Evolutionary conservation across 2,329 filamentous ascomycete genomes (phyloP).

Genomic region (Aspergillus sp.): DNA sequence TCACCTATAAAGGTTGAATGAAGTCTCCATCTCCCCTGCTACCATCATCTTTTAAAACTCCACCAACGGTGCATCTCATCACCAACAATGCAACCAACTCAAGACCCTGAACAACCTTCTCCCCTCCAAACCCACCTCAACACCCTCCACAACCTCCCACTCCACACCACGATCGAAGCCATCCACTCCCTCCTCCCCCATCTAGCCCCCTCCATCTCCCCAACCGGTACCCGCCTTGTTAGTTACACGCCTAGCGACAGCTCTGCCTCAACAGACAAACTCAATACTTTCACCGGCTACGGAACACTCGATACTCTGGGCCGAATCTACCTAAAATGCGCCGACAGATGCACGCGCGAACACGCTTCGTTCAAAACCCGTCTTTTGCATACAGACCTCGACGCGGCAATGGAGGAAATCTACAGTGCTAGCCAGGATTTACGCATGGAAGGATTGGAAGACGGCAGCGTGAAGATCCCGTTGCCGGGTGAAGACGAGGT

Average conservation of each 20-base stretch:
- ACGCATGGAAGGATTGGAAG: background rate
- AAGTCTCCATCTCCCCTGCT: no score
- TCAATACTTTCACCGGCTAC: slow-evolving; percentile 8
- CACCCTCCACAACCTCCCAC: slow-evolving; percentile 8
- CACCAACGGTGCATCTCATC: background rate
- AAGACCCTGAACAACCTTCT: slow-evolving; percentile 14
- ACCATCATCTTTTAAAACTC: background rate
- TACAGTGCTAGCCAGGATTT: slow-evolving; percentile 10
- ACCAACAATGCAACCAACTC: background rate
- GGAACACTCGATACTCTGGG: slow-evolving; percentile 19
- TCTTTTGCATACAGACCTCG: slow-evolving; percentile 15
- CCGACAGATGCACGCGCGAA: slow-evolving; percentile 12
- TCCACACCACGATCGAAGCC: slow-evolving; percentile 13
- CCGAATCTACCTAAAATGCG: slow-evolving; percentile 12
- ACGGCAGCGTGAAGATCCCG: slow-evolving; percentile 11
- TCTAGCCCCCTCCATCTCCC: slow-evolving; percentile 14
- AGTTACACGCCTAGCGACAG: slow-evolving; percentile 2
- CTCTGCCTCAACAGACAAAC: background rate
- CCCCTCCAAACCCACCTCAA: slow-evolving; percentile 16
- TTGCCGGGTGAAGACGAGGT: background rate
- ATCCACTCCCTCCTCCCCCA: slow-evolving; percentile 13
- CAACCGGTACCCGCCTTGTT: slow-evolving; percentile 13
- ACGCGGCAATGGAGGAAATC: slow-evolving; percentile 13
- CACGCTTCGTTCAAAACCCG: slow-evolving; percentile 19
- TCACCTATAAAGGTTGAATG: no score